Base-by-base conservation (phyloP, 345 rosid genomes). In the Cardamine occulta region DNA sequence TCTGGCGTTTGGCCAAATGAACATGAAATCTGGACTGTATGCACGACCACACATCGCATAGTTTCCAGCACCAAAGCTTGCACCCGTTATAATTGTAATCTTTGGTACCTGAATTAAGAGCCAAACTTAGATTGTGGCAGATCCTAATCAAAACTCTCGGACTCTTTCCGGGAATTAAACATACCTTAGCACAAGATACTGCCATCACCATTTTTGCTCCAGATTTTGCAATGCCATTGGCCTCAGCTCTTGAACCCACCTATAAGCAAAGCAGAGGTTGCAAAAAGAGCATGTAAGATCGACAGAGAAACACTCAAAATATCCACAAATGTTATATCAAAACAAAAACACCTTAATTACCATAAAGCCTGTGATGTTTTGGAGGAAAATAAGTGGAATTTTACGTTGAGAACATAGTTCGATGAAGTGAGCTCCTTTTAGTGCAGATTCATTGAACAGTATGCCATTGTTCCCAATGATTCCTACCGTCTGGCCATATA, bases 121-220 rank as follows among this genome's bases (percentile, higher is more conserved):
- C 42, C 34, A 29, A 72, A 24, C 57, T 72, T 29, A 52, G 19
- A 24, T 23, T 40, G 2, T 49, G 17, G 8, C 34, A 49, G 60
- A 3, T 26, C 6, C 40, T 19, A 18, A 24, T 71, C 3, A 18
- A 42, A 21, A 31, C 11, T 76, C 45, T 63, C 4, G 11, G 39
- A 53, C n/a, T 31, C 64, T 48, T 39, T 32, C 54, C 34, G 52
- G 17, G 57, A 67, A 4, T 39, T 19, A 21, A 34, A 21, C 80
- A 21, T 63, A 91, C 97, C 96, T 90, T 91, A 45, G 97, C 97
- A 81, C 96, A 90, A 56, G 97, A 88, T 76, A 94, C 96, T 75
- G 98, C 98, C 98, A 91, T 91, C 78, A 94, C 98, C 97, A 91
- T 86, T 85, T 94, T 94, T 11, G 97, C 98, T 73, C 97, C 98